Conservation (phyloP, 2,329 filamentous ascomycete genomes). For the Colletotrichum sp. region DNA sequence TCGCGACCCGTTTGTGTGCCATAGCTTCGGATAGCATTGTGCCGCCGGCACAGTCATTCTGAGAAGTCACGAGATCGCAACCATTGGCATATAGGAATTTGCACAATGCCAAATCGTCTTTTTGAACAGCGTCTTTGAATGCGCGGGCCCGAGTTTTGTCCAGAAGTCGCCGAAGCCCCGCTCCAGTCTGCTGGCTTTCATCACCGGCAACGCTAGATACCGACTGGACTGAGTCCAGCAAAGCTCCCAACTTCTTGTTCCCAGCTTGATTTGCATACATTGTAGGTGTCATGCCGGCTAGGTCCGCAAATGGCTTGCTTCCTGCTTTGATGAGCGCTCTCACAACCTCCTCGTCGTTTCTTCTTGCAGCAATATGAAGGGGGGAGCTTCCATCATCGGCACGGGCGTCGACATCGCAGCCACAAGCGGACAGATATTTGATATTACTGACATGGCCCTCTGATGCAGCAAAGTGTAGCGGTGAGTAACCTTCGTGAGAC, state of each 20-base stretch:
- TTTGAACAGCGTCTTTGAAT: background rate
- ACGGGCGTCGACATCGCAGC: background rate
- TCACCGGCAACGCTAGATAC: too few relatives aligned
- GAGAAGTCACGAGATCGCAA: background rate
- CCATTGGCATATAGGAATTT: too few relatives aligned
- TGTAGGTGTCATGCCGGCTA: background rate
- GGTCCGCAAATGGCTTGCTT: background rate
- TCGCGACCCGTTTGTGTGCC: background rate
- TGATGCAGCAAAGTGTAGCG: background rate
- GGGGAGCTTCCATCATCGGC: background rate
- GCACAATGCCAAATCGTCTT: background rate
- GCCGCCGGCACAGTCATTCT: background rate
- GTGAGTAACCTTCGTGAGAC: background rate
- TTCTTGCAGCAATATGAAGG: background rate
- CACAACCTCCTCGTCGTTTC: too few relatives aligned
- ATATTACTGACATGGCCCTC: accelerated
- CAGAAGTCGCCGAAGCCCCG: background rate
- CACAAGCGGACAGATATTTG: background rate
- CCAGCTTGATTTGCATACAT: background rate
- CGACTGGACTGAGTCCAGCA: too few relatives aligned
- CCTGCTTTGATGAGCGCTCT: background rate
- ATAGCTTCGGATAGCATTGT: background rate
- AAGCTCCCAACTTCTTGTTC: background rate
- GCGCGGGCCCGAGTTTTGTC: background rate
- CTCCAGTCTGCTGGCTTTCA: too few relatives aligned